Conservation (phyloP, 257 asterid species). For the Gentiana macrophylla region DNA sequence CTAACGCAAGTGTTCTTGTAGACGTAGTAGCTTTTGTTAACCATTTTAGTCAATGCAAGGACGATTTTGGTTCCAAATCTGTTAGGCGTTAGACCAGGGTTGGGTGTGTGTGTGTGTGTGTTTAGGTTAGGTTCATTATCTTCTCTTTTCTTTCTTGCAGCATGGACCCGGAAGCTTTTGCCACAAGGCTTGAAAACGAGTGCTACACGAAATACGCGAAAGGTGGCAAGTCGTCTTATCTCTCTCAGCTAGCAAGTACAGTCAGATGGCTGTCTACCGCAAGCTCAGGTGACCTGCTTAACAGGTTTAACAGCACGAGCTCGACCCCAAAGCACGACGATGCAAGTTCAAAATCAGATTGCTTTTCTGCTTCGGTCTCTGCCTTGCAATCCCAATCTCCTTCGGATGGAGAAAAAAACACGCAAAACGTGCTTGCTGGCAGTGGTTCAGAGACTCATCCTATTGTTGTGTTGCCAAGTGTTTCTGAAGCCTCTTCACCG, state of each 20-base stretch:
- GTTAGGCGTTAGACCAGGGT: too few relatives aligned
- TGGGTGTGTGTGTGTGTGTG: too few relatives aligned
- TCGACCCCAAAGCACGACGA: constrained; percentile 11
- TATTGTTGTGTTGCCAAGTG: constrained; percentile 6
- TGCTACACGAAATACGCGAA: constrained; percentile 62
- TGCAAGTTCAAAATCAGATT: constrained; percentile 15
- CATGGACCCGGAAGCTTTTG: constrained; percentile 37
- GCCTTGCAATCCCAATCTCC: constrained; percentile 9
- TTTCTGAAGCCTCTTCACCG: constrained; percentile 17
- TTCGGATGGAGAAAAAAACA: constrained; percentile 1
- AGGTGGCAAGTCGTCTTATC: constrained; percentile 68
- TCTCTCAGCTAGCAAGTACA: constrained; percentile 71
- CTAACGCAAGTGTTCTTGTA: too few relatives aligned
- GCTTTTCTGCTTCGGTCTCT: constrained; percentile 27
- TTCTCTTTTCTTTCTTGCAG: constrained; percentile 23
- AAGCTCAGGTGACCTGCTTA: constrained; percentile 34
- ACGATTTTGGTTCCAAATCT: too few relatives aligned
- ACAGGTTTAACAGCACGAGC: constrained; percentile 26
- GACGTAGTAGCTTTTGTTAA: too few relatives aligned
- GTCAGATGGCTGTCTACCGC: constrained; percentile 80
- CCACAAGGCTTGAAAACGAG: constrained; percentile 50
- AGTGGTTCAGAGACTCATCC: constrained; percentile 15
- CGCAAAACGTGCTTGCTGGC: constrained; percentile 17
- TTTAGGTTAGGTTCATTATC: background rate
- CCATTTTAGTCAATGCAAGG: too few relatives aligned